Evolutionary conservation across 2,329 filamentous ascomycete genomes (phyloP), one percentile per base, ranked within the genome.

Genomic region (Atkinsonella hypoxylon): DNA sequence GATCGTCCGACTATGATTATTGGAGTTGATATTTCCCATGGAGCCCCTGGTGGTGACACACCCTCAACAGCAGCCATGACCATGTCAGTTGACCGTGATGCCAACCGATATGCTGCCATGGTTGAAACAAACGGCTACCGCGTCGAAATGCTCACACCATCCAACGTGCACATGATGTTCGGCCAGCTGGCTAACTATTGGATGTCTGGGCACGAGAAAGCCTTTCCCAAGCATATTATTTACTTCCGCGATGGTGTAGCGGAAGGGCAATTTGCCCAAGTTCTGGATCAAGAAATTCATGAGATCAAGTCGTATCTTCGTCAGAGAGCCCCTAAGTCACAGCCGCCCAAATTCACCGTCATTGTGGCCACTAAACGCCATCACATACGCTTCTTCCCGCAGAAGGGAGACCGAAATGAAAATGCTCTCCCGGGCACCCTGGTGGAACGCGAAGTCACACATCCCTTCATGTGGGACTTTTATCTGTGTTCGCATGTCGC

Each of bases 171-270:
- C 6, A 68, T 68, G 13, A 81, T 90, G 63, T 75, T 96, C 22
- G 70, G 75, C 0, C 76, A 77, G 6, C 72, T 95, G 3, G 66
- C 85, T 8, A 68, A 70, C 18, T 67, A 77, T 42, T 97, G 90
- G 87, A 70, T 77, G 48, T 74, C 75, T 18, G 67, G 69, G 2
- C 76, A 78, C n/a, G 54, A 57, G 1, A 50, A 47, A 0, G 53
- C 48, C 1, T 54, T 63, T 0, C 90, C 91, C 0, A 58, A 76
- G n/a, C 82, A 90, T 38, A 75, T 98, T 51, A 87, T 94, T 58
- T 97, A 95, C 68, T 85, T 97, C 67, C 87, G 93, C 17, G 93
- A 98, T 59, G 93, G 93, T 57, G 89, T 97, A 1, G 84, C 84
- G 0, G 89, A 95, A 59, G 87, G 87, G 0, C 86, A 97, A 62